Conservation (phyloP, 345 rosid genomes). For the Cardamine occulta region DNA sequence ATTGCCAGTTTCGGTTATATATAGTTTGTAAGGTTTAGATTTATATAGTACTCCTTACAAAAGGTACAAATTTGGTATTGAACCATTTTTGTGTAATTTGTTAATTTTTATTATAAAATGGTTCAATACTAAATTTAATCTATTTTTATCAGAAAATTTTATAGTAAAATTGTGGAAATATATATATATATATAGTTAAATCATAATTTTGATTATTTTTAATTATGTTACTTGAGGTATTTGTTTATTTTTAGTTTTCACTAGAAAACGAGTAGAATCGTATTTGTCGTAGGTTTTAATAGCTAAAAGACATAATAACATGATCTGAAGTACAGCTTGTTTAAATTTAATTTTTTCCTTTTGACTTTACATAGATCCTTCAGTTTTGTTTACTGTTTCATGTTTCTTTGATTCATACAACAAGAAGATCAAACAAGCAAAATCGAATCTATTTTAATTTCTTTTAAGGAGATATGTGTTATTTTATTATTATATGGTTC, state of each 20-base stretch:
- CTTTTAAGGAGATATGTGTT: not conserved
- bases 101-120: not conserved
- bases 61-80: too few relatives aligned
- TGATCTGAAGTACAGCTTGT: slow-evolving; percentile 42
- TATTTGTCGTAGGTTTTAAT: slow-evolving; percentile 37
- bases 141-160: not conserved
- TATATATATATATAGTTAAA: not conserved
- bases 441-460: slow-evolving; percentile 39
- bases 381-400: slow-evolving; percentile 24
- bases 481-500: slow-evolving; percentile 7
- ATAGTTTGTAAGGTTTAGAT: not conserved
- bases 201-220: not conserved
- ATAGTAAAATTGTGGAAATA: not conserved
- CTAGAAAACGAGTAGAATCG: slow-evolving; percentile 32
- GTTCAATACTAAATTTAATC: not conserved
- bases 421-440: slow-evolving; percentile 36
- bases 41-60: not conserved
- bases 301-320: slow-evolving; percentile 42
- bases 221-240: not conserved
- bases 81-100: not conserved
- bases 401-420: slow-evolving; percentile 39
- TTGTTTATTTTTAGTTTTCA: not conserved
- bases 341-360: slow-evolving; percentile 12
- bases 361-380: slow-evolving; percentile 42
- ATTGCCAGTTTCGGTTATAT: not conserved